A percentile compares a stretch with the other conserved stretches of the same genome.
Evolutionary conservation across 2,329 filamentous ascomycete genomes (phyloP).

Genomic region (Samsoniella hepiali): DNA sequence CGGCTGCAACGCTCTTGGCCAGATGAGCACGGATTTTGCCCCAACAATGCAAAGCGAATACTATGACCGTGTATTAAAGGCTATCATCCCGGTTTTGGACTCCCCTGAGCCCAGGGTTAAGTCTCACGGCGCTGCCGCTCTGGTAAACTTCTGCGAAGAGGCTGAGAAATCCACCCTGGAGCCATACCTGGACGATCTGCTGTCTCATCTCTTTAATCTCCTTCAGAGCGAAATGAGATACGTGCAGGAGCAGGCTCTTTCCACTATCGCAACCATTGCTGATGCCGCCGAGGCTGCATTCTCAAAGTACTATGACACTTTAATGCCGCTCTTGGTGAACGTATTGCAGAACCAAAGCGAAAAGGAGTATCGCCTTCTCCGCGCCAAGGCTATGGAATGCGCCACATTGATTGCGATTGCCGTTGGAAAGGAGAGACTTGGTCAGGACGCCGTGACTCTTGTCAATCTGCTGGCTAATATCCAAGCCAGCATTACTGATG

Average conservation of each 20-base stretch:
- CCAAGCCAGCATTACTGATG: conserved; percentile 79
- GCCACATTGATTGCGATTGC: conserved; percentile 93
- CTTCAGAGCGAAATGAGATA: conserved; percentile 91
- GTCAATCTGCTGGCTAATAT: conserved; percentile 86
- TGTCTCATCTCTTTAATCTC: conserved; percentile 81
- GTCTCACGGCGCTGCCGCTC: conserved; percentile 92
- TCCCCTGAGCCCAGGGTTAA: conserved; percentile 91
- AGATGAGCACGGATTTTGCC: conserved; percentile 99
- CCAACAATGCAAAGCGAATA: conserved; percentile 97
- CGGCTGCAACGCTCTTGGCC: conserved; percentile 95
- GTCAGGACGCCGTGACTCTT: conserved; percentile 78
- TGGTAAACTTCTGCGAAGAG: conserved; percentile 99
- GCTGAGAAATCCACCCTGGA: conserved; percentile 89
- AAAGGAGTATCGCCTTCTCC: conserved; percentile 85
- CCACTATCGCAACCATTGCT: conserved; percentile 97
- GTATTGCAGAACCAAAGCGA: conserved; percentile 87
- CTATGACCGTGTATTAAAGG: conserved; percentile 79
- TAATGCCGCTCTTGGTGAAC: conserved; percentile 92
- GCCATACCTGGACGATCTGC: conserved; percentile 85
- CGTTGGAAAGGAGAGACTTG: conserved; percentile 90
- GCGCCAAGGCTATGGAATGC: conserved; percentile 98
- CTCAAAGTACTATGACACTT: conserved; percentile 87
- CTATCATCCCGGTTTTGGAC: conserved; percentile 88
- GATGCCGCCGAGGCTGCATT: conserved; percentile 96
- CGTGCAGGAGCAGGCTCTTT: conserved; percentile 95